These are phyloP conservation scores for Fusarium sp. DNA, from an alignment of 2,329 filamentous ascomycete species.

Conservation along the genomic window DNA sequence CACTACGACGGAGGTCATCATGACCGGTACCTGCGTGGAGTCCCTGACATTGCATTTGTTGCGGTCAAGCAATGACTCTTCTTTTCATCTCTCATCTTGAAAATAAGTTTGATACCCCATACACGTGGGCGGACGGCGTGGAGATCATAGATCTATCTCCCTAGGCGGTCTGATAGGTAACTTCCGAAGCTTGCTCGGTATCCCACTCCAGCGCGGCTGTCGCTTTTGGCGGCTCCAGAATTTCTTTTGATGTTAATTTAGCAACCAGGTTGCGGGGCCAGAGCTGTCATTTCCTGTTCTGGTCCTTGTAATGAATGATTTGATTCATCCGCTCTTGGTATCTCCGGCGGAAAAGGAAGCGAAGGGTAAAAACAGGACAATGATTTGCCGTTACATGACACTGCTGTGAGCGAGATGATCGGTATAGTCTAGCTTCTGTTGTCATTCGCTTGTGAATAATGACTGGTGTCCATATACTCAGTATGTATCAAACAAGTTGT, in stretches of 20 bases:
- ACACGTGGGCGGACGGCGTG: conserved; percentile 12
- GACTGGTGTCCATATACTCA: not conserved
- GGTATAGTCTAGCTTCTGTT: not conserved
- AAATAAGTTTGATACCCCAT: not conserved
- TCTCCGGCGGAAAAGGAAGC: conserved; percentile 11
- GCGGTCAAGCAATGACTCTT: conserved; percentile 14
- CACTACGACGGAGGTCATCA: conserved; percentile 9
- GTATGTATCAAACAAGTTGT: not conserved
- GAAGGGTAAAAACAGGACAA: conserved; percentile 4
- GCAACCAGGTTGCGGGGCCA: conserved; percentile 14
- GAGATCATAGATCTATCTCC: conserved; percentile 16
- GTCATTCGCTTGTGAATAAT: not conserved
- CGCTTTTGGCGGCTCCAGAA: conserved; percentile 44
- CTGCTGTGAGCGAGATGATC: not conserved
- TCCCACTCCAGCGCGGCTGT: conserved; percentile 30
- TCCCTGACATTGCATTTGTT: conserved; percentile 41
- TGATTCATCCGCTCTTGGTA: conserved; percentile 5
- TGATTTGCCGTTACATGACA: not conserved
- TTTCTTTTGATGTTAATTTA: conserved; percentile 16
- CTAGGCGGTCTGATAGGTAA: conserved; percentile 18
- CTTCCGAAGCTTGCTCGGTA: conserved; percentile 30
- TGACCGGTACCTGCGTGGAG: conserved; percentile 45
- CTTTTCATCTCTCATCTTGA: conserved; percentile 5
- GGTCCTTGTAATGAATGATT: not conserved
- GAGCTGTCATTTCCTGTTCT: conserved; percentile 13